Evolutionary conservation across 495 filamentous ascomycete species (phyloP).

Genomic region (Xylaria intraflava): DNA sequence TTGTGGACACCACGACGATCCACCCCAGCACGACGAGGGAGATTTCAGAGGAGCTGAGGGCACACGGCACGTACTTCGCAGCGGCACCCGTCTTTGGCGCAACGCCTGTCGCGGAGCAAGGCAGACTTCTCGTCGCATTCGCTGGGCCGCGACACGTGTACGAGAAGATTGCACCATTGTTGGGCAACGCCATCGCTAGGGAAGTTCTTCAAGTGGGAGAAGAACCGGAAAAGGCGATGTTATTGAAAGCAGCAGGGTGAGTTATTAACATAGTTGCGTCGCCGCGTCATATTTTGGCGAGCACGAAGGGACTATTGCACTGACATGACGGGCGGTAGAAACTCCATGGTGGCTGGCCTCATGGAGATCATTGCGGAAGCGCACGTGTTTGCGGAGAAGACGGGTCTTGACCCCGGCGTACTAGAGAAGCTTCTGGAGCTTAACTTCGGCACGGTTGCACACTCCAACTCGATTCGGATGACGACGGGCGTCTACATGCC

Average conservation of each 20-base stretch:
- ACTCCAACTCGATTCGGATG: conserved; percentile 40
- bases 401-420: conserved; percentile 41
- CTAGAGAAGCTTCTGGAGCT: conserved; percentile 49
- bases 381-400: conserved; percentile 52
- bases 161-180: conserved; percentile 24
- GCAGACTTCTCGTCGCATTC: conserved; percentile 30
- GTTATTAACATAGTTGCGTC: not conserved
- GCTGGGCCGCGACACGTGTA: conserved; percentile 28
- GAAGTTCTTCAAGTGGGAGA: conserved; percentile 27
- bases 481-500: conserved; percentile 18
- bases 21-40: conserved; percentile 32
- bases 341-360: conserved; percentile 10
- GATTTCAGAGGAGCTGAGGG: conserved; percentile 14
- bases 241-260: conserved; percentile 9
- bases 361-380: conserved; percentile 49
- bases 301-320: not conserved
- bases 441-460: conserved; percentile 47
- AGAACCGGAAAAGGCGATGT: conserved; percentile 18
- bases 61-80: conserved; percentile 22
- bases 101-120: conserved; percentile 30
- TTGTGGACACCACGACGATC: conserved; percentile 37
- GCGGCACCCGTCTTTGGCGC: conserved; percentile 37
- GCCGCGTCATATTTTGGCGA: not conserved
- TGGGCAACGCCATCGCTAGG: conserved; percentile 31
- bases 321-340: conserved; percentile 5